These are phyloP conservation scores for Suillus sp. DNA, from an alignment of 768 basidiomycete species.

Conservation along the genomic window DNA sequence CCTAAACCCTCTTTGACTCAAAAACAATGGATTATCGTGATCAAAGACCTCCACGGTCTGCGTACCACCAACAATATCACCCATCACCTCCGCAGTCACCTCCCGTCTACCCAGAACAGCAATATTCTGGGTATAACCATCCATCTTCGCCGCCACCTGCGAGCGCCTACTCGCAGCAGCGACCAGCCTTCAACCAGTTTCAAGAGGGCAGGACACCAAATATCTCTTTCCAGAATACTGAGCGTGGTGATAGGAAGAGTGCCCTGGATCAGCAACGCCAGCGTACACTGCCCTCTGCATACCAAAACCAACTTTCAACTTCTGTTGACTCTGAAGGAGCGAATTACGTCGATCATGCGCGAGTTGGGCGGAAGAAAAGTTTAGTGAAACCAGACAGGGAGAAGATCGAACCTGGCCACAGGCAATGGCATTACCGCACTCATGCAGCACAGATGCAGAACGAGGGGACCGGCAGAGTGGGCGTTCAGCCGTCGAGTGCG, in stretches of 20 bases:
- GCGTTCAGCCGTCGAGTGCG: conserved; percentile 82
- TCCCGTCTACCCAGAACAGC: conserved; percentile 40
- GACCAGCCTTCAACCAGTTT: conserved; percentile 15
- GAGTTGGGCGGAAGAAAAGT: conserved; percentile 83
- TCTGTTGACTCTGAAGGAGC: conserved; percentile 34
- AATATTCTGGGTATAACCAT: conserved; percentile 22
- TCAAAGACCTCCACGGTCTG: conserved; percentile 53
- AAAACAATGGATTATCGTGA: conserved; percentile 44
- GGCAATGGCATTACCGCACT: conserved; percentile 91
- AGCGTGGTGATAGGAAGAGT: conserved; percentile 68
- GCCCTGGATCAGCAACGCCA: conserved; percentile 58
- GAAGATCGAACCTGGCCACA: conserved; percentile 93
- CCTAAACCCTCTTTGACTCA: not conserved
- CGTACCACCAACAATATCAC: conserved; percentile 47
- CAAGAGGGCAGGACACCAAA: conserved; percentile 38
- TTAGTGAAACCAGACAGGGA: conserved; percentile 92
- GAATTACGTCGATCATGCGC: conserved; percentile 47
- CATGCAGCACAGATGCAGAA: conserved; percentile 81
- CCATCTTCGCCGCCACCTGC: conserved; percentile 22
- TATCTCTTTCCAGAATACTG: conserved; percentile 70
- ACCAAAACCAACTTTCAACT: conserved; percentile 47
- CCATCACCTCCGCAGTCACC: conserved; percentile 40
- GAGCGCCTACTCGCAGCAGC: conserved; percentile 18
- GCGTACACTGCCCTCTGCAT: conserved; percentile 45
- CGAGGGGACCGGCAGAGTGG: conserved; percentile 63